These are phyloP conservation scores for Brettanomyces naardenensis DNA, from an alignment of 805 yeast genomes.

Conservation along the genomic window DNA sequence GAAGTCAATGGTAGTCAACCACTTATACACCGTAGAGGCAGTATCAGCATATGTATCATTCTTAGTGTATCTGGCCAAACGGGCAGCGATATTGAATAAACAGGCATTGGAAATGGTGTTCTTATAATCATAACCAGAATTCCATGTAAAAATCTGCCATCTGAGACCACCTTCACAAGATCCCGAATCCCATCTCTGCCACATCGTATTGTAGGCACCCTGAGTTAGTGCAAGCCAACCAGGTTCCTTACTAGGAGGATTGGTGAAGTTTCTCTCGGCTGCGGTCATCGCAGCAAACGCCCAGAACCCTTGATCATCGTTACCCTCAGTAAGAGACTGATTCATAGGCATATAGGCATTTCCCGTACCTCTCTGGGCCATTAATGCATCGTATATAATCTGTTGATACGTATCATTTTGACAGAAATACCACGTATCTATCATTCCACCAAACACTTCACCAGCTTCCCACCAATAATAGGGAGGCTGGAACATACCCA, in stretches of 20 bases:
- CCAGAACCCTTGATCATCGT: constrained; percentile 94
- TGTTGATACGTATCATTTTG: constrained; percentile 56
- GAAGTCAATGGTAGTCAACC: constrained; percentile 34
- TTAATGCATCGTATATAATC: constrained; percentile 50
- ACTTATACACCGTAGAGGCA: constrained; percentile 67
- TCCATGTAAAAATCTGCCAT: constrained; percentile 91
- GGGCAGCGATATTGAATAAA: constrained; percentile 71
- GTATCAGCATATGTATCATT: constrained; percentile 67
- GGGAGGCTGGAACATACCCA: constrained; percentile 66
- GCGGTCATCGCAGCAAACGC: constrained; percentile 82
- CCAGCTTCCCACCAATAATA: constrained; percentile 95
- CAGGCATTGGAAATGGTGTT: constrained; percentile 85
- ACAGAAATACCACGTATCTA: constrained; percentile 70
- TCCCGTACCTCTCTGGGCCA: constrained; percentile 57
- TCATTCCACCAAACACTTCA: constrained; percentile 59
- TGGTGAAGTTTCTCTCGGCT: constrained; percentile 73
- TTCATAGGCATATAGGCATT: constrained; percentile 71
- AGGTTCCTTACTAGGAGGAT: constrained; percentile 41
- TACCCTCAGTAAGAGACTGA: constrained; percentile 81
- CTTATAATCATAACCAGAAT: constrained; percentile 80
- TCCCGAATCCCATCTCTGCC: constrained; percentile 62
- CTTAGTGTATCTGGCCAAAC: constrained; percentile 71
- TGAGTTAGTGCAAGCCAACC: constrained; percentile 72
- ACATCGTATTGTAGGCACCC: constrained; percentile 83
- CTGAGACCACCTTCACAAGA: constrained; percentile 72